These are phyloP conservation scores for Spiromastix sp. DNA, from an alignment of 2,329 filamentous ascomycete species.

Conservation along the genomic window DNA sequence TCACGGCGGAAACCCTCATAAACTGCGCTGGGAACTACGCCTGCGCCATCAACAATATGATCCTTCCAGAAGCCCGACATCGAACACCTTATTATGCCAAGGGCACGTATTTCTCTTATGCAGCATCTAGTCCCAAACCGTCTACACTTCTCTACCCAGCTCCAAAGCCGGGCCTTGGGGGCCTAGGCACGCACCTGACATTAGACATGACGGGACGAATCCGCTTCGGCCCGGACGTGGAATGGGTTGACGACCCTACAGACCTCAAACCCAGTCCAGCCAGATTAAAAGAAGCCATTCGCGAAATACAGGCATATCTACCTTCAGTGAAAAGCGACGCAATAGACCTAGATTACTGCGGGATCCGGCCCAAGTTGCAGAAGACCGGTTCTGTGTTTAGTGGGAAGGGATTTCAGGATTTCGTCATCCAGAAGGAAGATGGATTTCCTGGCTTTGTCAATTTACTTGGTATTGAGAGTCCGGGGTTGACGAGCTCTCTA, in stretches of 20 bases:
- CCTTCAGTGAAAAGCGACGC: constrained; percentile 58
- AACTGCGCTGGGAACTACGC: constrained; percentile 81
- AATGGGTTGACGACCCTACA: constrained; percentile 68
- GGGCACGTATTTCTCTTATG: constrained; percentile 88
- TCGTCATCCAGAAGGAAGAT: constrained; percentile 66
- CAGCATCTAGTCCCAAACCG: constrained; percentile 52
- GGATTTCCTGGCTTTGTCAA: constrained; percentile 79
- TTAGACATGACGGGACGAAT: constrained; percentile 76
- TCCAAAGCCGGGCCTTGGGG: constrained; percentile 68
- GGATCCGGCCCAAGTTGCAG: constrained; percentile 77
- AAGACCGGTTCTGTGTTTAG: constrained; percentile 46
- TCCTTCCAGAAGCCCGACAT: constrained; percentile 46
- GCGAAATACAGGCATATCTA: constrained; percentile 68
- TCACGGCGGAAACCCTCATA: constrained; percentile 67
- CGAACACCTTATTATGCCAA: constrained; percentile 71
- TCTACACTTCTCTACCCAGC: constrained; percentile 77
- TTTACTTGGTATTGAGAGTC: constrained; percentile 84
- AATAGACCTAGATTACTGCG: constrained; percentile 75
- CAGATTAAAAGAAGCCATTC: constrained; percentile 56
- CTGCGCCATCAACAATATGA: constrained; percentile 68
- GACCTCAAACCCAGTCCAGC: constrained; percentile 59
- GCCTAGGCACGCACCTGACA: constrained; percentile 90
- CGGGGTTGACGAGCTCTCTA: constrained; percentile 75
- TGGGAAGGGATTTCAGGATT: constrained; percentile 66
- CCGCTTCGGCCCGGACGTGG: constrained; percentile 88